Base-by-base conservation (phyloP, 139 green algal species). In the Chlorella ohadii region DNA sequence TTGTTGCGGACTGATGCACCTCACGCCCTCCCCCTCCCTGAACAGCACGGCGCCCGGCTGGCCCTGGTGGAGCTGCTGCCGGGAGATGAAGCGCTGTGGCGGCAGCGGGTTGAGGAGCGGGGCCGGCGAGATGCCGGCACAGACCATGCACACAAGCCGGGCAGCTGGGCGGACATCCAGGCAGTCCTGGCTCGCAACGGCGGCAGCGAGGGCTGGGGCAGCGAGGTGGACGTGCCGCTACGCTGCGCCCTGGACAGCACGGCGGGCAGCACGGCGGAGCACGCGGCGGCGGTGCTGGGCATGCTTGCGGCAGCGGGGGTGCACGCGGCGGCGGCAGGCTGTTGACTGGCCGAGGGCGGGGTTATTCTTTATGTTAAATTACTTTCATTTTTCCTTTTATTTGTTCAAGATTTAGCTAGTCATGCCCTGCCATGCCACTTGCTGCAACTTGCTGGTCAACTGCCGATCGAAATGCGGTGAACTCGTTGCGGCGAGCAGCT, bases 11-110 rank as follows among this genome's bases (percentile, higher is more conserved):
- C n/a, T n/a, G n/a, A n/a, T n/a, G n/a, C n/a, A n/a, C n/a, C 65
- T 44, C 65, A 41, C 31, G 1, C 36, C n/a, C 20, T 16, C 33
- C 47, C 31, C 51, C 47, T 25, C 1, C 55, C 71, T 57, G 72
- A 55, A 4, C 73, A 87, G 84, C 17, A 61, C 28, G 79, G 61
- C 11, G 91, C 91, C 12, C 15, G 0, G 0, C 55, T 96, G 22
- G 85, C 81, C 16, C 61, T 96, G 44, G 71, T 96, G 20, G 93
- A 96, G 34, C 92, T 91, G 56, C 11, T 85, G 31, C 84, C 90
- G 25, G 6, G 56, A 13, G 61, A 94, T 25, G 44, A 78, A 13
- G 72, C 38, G 0, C 15, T 84, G 4, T 96, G 93, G 93, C 77
- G 84, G 61, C 36, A 65, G 39, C 82, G 90, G 31, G 65, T 96